Percentiles rank a stretch among this genome's conserved stretches.
Conservation (phyloP, 768 basidiomycete species). For the Lactarius trivialis region DNA sequence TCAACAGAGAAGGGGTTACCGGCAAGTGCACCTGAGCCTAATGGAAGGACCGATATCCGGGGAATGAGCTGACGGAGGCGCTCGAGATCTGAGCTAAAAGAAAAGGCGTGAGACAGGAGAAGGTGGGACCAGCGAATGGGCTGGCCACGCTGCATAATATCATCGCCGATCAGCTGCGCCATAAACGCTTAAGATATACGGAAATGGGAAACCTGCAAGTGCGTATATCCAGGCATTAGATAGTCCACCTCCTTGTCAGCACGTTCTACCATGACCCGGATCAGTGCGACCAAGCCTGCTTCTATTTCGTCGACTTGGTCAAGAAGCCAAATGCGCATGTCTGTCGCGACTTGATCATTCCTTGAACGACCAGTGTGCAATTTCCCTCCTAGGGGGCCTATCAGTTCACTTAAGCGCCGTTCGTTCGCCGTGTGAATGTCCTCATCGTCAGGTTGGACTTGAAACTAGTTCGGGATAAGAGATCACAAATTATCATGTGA, state of each 20-base stretch:
- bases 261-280: constrained; percentile 84
- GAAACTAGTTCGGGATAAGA: constrained; percentile 47
- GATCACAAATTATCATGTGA: not conserved
- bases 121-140: constrained; percentile 99
- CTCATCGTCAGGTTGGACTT: constrained; percentile 80
- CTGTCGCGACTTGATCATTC: constrained; percentile 98
- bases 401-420: constrained; percentile 85
- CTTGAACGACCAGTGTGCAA: constrained; percentile 95
- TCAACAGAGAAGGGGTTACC: constrained; percentile 96
- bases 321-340: constrained; percentile 94
- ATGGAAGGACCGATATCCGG: constrained; percentile 86
- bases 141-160: constrained; percentile 71
- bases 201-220: constrained; percentile 70
- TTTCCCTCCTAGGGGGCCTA: constrained; percentile 90
- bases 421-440: constrained; percentile 99
- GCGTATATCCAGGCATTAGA: constrained; percentile 93
- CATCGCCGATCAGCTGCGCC: not conserved
- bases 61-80: constrained; percentile 79
- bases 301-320: constrained; percentile 67
- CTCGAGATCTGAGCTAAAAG: constrained; percentile 85
- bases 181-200: not conserved
- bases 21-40: constrained; percentile 91
- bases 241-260: constrained; percentile 91
- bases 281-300: constrained; percentile 61
- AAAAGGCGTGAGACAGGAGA: constrained; percentile 89